phyloP scores from a whole-genome alignment of 805 yeast genomes.

The Wickerhamiella sorbophila region DNA sequence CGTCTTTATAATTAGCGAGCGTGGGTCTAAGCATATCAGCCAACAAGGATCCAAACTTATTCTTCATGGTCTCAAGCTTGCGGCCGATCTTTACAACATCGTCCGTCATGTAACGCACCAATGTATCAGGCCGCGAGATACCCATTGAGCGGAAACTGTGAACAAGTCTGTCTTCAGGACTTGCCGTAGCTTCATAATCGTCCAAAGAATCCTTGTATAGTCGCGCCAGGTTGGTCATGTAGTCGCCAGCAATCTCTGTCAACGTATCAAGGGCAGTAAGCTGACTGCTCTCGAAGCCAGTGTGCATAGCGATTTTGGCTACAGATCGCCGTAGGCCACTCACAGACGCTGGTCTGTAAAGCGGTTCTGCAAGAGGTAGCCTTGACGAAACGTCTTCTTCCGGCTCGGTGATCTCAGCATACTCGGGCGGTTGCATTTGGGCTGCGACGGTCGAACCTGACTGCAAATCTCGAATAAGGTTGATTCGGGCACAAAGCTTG shows the following conservation, averaged over 20 bases:
- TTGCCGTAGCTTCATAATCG: conserved; percentile 27
- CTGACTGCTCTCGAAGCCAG: conserved; percentile 80
- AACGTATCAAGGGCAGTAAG: conserved; percentile 62
- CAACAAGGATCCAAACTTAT: conserved; percentile 53
- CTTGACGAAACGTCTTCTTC: conserved; percentile 80
- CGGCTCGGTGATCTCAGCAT: conserved; percentile 35
- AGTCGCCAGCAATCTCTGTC: conserved; percentile 72
- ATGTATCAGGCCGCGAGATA: conserved; percentile 50
- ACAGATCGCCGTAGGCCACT: conserved; percentile 54
- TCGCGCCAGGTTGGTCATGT: conserved; percentile 56
- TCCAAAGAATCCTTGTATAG: conserved; percentile 62
- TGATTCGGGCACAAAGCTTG: conserved; percentile 74
- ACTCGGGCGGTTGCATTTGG: conserved; percentile 6
- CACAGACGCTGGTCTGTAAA: conserved; percentile 46
- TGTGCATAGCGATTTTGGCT: conserved; percentile 73
- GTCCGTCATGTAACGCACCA: conserved; percentile 61
- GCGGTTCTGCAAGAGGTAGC: conserved; percentile 50
- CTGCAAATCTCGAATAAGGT: conserved; percentile 81
- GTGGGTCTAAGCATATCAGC: conserved; percentile 75
- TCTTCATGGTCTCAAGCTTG: conserved; percentile 54
- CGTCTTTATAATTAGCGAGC: conserved; percentile 36
- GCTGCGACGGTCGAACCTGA: conserved; percentile 16
- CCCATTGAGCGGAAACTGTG: conserved; percentile 76
- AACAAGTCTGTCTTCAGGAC: conserved; percentile 36
- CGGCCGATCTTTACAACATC: conserved; percentile 52